phyloP scores from a whole-genome alignment of 768 basidiomycete species.

The Kondoa malvinella region DNA sequence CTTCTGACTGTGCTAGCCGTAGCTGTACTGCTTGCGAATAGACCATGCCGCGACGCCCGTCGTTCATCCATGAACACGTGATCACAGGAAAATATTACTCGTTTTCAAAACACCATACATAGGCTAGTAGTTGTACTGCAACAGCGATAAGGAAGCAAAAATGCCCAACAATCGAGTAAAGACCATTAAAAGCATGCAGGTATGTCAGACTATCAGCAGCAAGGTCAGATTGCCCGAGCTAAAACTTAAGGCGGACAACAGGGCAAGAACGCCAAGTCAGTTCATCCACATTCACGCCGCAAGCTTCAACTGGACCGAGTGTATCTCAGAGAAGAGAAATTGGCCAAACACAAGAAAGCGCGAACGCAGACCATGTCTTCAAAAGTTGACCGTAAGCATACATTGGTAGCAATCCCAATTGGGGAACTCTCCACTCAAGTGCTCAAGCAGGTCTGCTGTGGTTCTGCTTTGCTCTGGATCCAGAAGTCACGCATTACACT shows the following conservation, averaged over 20 bases:
- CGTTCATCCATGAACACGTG: too few relatives aligned
- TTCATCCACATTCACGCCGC: background rate
- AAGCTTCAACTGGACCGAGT: background rate
- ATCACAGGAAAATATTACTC: too few relatives aligned
- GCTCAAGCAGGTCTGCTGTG: background rate
- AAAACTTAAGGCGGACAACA: background rate
- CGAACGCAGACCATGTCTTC: background rate
- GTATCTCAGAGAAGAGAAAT: conserved; percentile 4
- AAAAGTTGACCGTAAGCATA: background rate
- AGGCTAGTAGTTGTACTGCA: too few relatives aligned
- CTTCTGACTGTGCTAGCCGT: too few relatives aligned
- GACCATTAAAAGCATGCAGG: too few relatives aligned
- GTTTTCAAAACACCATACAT: too few relatives aligned
- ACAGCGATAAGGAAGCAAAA: too few relatives aligned
- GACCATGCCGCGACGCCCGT: too few relatives aligned
- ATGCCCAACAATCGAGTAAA: too few relatives aligned
- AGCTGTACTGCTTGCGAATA: too few relatives aligned
- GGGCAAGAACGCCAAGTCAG: background rate
- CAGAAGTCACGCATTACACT: background rate
- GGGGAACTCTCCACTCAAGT: background rate
- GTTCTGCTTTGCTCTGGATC: conserved; percentile 3
- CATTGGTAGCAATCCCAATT: background rate
- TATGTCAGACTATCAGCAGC: too few relatives aligned
- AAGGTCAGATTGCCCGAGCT: background rate
- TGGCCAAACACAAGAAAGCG: conserved; percentile 6